Conservation (phyloP, 2,329 filamentous ascomycete species). For the Emmonsia crescens region DNA sequence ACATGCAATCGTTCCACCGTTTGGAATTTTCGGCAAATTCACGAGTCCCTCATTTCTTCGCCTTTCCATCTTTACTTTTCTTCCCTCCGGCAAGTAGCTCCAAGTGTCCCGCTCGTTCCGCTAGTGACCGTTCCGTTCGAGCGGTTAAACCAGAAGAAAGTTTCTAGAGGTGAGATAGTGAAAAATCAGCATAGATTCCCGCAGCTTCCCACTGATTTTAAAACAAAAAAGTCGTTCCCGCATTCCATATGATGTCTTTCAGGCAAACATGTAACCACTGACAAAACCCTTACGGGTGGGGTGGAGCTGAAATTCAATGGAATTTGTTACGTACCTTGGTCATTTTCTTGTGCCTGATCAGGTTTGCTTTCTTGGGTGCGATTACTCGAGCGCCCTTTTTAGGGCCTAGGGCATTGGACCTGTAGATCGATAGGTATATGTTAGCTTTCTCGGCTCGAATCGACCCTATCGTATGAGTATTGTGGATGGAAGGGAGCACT, state of each 20-base stretch:
- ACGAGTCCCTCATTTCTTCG: neutral
- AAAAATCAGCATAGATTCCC: neutral
- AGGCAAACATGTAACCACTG: neutral
- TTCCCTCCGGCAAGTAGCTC: conserved; percentile 58
- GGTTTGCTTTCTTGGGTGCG: conserved; percentile 53
- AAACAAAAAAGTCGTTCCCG: neutral
- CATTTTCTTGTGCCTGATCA: conserved; percentile 52
- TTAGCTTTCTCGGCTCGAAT: neutral
- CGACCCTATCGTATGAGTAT: too few species aligned
- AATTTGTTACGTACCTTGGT: conserved; percentile 40
- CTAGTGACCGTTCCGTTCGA: conserved; percentile 57
- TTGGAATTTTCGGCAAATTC: neutral
- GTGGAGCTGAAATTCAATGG: neutral
- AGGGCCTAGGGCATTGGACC: conserved; percentile 34
- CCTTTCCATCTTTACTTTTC: conserved; percentile 36
- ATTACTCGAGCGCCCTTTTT: conserved; percentile 52
- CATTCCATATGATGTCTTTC: neutral
- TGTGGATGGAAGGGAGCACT: conserved; percentile 20
- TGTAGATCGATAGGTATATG: conserved; percentile 7
- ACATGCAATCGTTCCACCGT: neutral
- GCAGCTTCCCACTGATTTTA: neutral
- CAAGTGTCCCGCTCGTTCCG: conserved; percentile 57
- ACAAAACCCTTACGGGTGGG: neutral
- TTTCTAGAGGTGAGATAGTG: conserved; percentile 35
- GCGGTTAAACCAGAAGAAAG: conserved; percentile 50